A percentile compares a stretch with the other conserved stretches of the same genome.
These are phyloP conservation scores for Cotoneaster glaucophyllus DNA, from an alignment of 306 rosid genomes.

Conservation along the genomic window DNA sequence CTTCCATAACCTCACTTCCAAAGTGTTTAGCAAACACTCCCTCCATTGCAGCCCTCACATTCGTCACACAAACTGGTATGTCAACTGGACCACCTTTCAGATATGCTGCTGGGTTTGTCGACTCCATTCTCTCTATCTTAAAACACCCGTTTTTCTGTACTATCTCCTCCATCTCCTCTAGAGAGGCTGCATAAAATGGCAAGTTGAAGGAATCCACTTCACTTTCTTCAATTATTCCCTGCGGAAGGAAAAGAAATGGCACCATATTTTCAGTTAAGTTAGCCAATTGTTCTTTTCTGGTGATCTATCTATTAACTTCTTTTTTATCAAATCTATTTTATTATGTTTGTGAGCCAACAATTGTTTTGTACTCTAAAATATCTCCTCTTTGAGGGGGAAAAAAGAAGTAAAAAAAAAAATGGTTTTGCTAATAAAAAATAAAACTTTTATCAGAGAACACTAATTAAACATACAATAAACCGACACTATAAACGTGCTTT, in stretches of 20 bases:
- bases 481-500: no score
- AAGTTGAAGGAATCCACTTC: constrained; percentile 47
- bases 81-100: constrained; percentile 19
- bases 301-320: not conserved
- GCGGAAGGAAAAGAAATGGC: not conserved
- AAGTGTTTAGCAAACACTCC: constrained; percentile 34
- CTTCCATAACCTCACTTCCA: constrained; percentile 16
- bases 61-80: constrained; percentile 12
- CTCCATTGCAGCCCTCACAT: constrained; percentile 47
- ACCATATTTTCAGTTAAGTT: not conserved
- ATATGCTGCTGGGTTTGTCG: constrained; percentile 38
- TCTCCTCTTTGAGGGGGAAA: not conserved
- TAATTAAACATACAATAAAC: no score
- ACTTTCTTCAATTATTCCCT: constrained; percentile 41
- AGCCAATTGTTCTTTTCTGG: not conserved
- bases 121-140: constrained; percentile 36
- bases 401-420: no score
- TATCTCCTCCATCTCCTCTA: constrained; percentile 33
- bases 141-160: constrained; percentile 40
- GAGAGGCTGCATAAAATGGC: constrained; percentile 39
- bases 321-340: no score
- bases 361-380: not conserved
- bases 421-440: not conserved
- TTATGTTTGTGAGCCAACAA: not conserved
- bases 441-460: no score